Conservation (phyloP, 2,329 filamentous ascomycete genomes). For the Talaromyces atroroseus region DNA sequence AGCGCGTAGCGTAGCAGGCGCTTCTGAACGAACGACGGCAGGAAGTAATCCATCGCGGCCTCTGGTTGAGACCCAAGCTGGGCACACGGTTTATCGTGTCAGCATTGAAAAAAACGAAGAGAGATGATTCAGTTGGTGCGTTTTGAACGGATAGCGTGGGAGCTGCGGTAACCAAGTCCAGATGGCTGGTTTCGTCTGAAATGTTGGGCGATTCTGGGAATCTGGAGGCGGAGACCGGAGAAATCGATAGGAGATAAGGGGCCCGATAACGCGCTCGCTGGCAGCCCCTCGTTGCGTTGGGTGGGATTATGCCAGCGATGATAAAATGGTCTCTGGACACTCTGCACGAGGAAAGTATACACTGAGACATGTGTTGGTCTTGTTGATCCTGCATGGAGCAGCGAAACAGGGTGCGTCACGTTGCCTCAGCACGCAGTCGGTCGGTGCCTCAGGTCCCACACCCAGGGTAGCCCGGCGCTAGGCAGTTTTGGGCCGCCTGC, state of each 20-base stretch:
- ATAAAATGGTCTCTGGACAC: neutral
- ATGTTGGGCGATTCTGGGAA: neutral
- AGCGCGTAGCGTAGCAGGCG: constrained; percentile 81
- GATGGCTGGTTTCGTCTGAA: neutral
- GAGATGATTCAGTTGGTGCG: neutral
- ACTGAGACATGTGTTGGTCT: neutral
- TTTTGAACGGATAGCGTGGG: neutral
- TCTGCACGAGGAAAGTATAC: neutral
- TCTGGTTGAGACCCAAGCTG: constrained; percentile 24
- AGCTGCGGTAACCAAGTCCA: neutral
- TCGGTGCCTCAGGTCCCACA: constrained; percentile 1
- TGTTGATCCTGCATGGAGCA: neutral
- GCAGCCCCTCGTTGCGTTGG: neutral
- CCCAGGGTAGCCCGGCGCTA: neutral
- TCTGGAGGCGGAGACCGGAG: constrained; percentile 6
- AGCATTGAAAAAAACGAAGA: neutral
- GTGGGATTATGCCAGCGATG: neutral
- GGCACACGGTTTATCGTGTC: constrained; percentile 18
- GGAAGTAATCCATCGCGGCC: constrained; percentile 62
- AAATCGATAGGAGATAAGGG: constrained; percentile 2
- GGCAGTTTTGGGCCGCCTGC: neutral
- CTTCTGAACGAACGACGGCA: constrained; percentile 78
- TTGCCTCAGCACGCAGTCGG: constrained; percentile 5
- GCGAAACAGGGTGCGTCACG: constrained; percentile 4
- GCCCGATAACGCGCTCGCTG: neutral